Evolutionary conservation across 306 rosid species (phyloP), one percentile per base, ranked within the genome.

Genomic region (Crotalaria pallida): DNA sequence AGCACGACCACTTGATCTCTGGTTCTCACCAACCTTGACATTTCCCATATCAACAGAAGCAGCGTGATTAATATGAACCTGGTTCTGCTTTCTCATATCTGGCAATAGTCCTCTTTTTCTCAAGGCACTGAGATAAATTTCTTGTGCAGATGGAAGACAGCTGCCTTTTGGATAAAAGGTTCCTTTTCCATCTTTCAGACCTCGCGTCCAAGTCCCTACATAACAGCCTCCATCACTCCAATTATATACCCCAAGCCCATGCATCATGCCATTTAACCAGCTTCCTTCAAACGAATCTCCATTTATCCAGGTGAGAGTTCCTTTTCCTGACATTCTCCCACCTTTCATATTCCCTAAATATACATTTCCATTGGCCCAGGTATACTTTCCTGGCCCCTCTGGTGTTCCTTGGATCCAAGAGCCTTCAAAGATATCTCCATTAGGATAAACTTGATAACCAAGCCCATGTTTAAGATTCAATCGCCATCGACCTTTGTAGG

Each of bases 181-280:
- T 43, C 99, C 99, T 77, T 91, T 91, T 40, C 99, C 99, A 80
- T 94, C 99, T 82, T 94, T 94, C 67, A 94, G 71, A 65, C 97
- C 97, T 23, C 86, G 70, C 17, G 97, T 91, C 99, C 99, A 94
- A 12, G 96, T 94, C 72, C 99, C 99, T 51, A 91, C 99, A 77
- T 94, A 94, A 84, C 85, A 87, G 34, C 97, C 96, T 58, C 97
- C 96, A 75, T 94, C 97, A 78, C 89, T 77, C 99, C 99, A 94
- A 38, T 88, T 88, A 69, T 91, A 94, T 29, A 77, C 92, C 38
- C 99, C 99, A 57, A 89, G 88, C 22, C 99, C 99, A 79, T 94
- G 91, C 96, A 91, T 94, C 96, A 83, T 84, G 34, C 95, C 97
- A 73, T 89, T 86, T 81, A 89, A 73, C 97, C 97, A 94, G 87